Conservation (phyloP, 371 early-diverging fungal genomes). For the Encephalitozoon hellem region DNA sequence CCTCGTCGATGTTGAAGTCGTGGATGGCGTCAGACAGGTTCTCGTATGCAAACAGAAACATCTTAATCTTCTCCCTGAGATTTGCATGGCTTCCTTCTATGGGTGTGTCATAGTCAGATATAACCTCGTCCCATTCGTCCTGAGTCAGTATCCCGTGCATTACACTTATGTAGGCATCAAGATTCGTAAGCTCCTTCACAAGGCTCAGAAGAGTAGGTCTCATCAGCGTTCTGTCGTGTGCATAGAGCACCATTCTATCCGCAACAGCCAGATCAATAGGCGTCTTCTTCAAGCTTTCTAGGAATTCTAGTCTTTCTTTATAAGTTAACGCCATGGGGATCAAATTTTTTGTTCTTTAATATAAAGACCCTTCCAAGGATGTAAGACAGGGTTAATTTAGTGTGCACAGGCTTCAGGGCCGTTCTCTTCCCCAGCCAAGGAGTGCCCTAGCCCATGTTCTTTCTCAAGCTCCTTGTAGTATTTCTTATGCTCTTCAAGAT, state of each 20-base stretch:
- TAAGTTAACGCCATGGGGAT: conserved; percentile 13
- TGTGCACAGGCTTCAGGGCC: not conserved
- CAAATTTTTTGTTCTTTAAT: not conserved
- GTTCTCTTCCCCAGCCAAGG: not conserved
- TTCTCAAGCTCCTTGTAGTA: not conserved
- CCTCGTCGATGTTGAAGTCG: conserved; percentile 4
- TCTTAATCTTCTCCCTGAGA: conserved; percentile 7
- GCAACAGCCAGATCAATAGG: not conserved
- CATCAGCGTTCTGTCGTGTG: not conserved
- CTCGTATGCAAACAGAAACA: conserved; percentile 15
- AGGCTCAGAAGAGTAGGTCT: conserved; percentile 7
- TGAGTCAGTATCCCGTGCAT: conserved; percentile 14
- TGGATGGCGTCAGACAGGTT: not conserved
- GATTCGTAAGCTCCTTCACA: conserved; percentile 1
- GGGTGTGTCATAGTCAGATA: conserved; percentile 24
- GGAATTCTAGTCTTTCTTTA: conserved; percentile 5
- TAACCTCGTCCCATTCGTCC: conserved; percentile 29
- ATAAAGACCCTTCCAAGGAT: not conserved
- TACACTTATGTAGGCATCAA: conserved; percentile 25
- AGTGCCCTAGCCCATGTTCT: not conserved
- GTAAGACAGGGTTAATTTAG: not conserved
- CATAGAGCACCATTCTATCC: not conserved
- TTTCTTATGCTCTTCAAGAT: not conserved
- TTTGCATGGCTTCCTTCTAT: conserved; percentile 25
- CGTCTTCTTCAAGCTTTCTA: not conserved